phyloP scores from a whole-genome alignment of 192 early-diverging fungal species.

The Backusella liffmaniae region DNA sequence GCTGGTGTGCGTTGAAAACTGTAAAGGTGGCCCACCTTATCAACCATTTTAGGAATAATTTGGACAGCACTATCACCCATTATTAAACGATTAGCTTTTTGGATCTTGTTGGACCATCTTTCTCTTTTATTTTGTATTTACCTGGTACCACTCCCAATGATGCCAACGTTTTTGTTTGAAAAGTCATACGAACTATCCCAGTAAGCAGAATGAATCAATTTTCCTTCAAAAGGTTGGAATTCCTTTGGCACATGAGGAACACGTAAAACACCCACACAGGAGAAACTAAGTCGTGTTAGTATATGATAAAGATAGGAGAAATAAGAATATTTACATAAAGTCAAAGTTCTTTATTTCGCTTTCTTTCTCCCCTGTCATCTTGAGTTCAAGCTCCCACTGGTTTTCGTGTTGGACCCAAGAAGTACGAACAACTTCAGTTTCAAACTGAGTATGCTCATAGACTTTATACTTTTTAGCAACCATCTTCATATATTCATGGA shows the following conservation, averaged over 20 bases:
- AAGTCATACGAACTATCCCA: conserved; percentile 48
- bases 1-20: conserved; percentile 53
- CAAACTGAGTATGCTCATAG: conserved; percentile 38
- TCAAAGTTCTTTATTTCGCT: conserved; percentile 16
- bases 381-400: conserved; percentile 35
- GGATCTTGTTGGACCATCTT: too few relatives aligned
- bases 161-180: conserved; percentile 43
- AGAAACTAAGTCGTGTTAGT: conserved; percentile 21
- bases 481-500: conserved; percentile 36
- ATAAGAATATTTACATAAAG: conserved; percentile 18
- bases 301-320: neutral
- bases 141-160: conserved; percentile 51
- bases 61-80: conserved; percentile 41
- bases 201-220: conserved; percentile 50
- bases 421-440: conserved; percentile 35
- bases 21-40: conserved; percentile 36
- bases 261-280: conserved; percentile 47
- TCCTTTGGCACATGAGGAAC: conserved; percentile 47
- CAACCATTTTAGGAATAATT: conserved; percentile 44
- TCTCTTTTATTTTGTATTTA: conserved; percentile 8
- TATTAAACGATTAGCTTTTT: too few relatives aligned
- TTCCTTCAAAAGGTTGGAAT: conserved; percentile 51
- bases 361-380: neutral
- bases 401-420: conserved; percentile 33
- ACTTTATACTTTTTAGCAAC: conserved; percentile 37